Conservation (phyloP, 805 yeast genomes). For the Metschnikowia rubicola region DNA sequence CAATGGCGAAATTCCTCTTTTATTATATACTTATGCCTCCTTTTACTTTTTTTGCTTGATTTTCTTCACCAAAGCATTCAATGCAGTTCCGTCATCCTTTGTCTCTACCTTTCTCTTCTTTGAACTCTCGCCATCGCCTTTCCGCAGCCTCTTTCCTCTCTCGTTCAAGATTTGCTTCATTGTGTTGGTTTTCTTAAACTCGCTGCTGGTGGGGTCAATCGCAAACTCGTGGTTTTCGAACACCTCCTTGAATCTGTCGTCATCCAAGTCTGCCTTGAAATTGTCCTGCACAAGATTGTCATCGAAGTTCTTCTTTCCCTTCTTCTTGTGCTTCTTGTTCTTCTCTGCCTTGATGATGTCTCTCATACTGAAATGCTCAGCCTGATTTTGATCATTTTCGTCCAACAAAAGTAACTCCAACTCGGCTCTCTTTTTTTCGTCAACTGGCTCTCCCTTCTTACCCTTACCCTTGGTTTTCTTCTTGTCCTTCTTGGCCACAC, state of each 20-base stretch:
- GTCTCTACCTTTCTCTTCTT: constrained; percentile 10
- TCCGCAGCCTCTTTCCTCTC: constrained; percentile 51
- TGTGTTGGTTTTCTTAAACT: constrained; percentile 80
- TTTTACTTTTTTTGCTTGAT: constrained; percentile 42
- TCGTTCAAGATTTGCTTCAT: constrained; percentile 82
- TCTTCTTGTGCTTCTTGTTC: constrained; percentile 46
- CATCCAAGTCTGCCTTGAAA: constrained; percentile 69
- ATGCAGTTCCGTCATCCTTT: constrained; percentile 4
- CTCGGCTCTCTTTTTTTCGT: constrained; percentile 50
- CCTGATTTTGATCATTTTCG: constrained; percentile 44
- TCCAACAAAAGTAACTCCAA: constrained; percentile 71
- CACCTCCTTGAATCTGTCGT: constrained; percentile 80
- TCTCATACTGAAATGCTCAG: constrained; percentile 71
- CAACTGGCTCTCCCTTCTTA: constrained; percentile 5
- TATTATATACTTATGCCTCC: neutral
- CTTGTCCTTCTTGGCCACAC: constrained; percentile 22
- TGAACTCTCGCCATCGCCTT: constrained; percentile 4
- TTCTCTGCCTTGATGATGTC: constrained; percentile 75
- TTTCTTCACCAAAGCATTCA: constrained; percentile 43
- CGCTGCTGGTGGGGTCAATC: constrained; percentile 91
- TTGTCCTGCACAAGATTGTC: constrained; percentile 45
- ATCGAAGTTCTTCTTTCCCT: constrained; percentile 48
- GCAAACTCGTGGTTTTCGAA: constrained; percentile 87
- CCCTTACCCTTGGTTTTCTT: constrained; percentile 19
- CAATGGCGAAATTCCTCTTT: no score